These are phyloP conservation scores for Tanozyma kutaoensis DNA, from an alignment of 805 yeast genomes.

Conservation along the genomic window DNA sequence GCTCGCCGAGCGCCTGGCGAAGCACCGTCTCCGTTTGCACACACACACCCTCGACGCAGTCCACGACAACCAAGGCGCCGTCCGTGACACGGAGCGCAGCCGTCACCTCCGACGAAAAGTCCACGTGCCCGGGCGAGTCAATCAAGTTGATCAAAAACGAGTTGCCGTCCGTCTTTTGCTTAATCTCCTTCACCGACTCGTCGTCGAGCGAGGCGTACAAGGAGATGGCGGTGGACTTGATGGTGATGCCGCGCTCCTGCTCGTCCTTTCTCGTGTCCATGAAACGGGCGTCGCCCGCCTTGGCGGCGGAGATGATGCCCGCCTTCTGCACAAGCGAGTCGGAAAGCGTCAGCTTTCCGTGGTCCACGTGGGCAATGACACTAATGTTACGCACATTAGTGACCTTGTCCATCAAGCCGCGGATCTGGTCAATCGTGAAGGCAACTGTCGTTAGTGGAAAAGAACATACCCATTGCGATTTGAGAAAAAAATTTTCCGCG, in stretches of 20 bases:
- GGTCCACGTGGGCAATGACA: conserved; percentile 99
- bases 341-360: conserved; percentile 98
- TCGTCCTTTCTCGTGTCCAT: conserved; percentile 99
- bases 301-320: conserved; percentile 98
- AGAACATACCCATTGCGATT: not conserved
- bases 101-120: conserved; percentile 98
- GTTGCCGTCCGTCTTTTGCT: conserved; percentile 87
- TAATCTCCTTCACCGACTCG: conserved; percentile 78
- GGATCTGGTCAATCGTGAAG: conserved; percentile 69
- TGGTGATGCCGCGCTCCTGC: conserved; percentile 99
- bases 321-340: conserved; percentile 98
- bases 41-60: conserved; percentile 99
- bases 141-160: conserved; percentile 95
- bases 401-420: conserved; percentile 98
- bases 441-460: conserved; percentile 18
- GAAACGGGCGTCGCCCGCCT: conserved; percentile 99
- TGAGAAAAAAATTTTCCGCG: not conserved
- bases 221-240: conserved; percentile 97
- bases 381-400: conserved; percentile 99
- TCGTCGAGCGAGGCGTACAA: conserved; percentile 80
- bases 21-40: conserved; percentile 99
- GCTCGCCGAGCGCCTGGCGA: conserved; percentile 98
- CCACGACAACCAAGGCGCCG: conserved; percentile 99
- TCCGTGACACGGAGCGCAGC: conserved; percentile 99
- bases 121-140: conserved; percentile 99